phyloP scores from a whole-genome alignment of 2,329 filamentous ascomycete genomes.

The Alternaria dauci region DNA sequence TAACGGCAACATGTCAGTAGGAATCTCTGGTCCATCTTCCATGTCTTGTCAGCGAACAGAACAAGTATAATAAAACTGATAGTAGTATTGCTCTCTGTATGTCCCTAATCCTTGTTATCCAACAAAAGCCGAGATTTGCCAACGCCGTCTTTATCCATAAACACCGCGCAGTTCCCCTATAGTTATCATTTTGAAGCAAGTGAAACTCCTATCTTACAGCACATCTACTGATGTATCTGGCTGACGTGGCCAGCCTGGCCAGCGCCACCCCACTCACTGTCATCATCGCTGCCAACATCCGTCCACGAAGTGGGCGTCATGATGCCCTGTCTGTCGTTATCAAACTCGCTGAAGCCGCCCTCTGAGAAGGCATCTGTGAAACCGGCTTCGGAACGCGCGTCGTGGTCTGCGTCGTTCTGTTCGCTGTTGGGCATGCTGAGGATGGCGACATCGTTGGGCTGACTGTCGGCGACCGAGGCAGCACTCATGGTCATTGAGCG shows the following conservation, averaged over 20 bases:
- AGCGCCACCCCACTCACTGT: conserved; percentile 49
- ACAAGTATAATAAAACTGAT: background rate
- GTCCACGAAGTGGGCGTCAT: conserved; percentile 52
- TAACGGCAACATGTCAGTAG: too few relatives aligned
- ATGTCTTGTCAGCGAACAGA: too few relatives aligned
- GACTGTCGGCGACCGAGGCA: conserved; percentile 35
- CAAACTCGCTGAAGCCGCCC: conserved; percentile 44
- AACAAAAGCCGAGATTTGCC: background rate
- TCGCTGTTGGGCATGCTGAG: conserved; percentile 37
- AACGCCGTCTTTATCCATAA: background rate
- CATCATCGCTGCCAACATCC: conserved; percentile 52
- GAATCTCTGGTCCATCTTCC: too few relatives aligned
- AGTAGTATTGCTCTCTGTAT: background rate
- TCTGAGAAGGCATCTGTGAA: conserved; percentile 50
- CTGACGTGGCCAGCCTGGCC: conserved; percentile 35
- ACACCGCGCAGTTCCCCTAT: conserved; percentile 4
- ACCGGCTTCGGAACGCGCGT: conserved; percentile 46
- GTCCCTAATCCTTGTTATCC: background rate
- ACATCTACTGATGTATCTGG: conserved; percentile 33
- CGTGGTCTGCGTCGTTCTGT: conserved; percentile 45
- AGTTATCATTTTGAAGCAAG: conserved; percentile 10
- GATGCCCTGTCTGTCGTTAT: conserved; percentile 31
- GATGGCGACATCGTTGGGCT: conserved; percentile 47
- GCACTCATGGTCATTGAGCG: conserved; percentile 38
- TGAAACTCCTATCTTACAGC: background rate